A percentile compares a stretch with the other conserved stretches of the same genome.
phyloP scores from a whole-genome alignment of 371 early-diverging fungal species.

The Umbelopsis sp. region DNA sequence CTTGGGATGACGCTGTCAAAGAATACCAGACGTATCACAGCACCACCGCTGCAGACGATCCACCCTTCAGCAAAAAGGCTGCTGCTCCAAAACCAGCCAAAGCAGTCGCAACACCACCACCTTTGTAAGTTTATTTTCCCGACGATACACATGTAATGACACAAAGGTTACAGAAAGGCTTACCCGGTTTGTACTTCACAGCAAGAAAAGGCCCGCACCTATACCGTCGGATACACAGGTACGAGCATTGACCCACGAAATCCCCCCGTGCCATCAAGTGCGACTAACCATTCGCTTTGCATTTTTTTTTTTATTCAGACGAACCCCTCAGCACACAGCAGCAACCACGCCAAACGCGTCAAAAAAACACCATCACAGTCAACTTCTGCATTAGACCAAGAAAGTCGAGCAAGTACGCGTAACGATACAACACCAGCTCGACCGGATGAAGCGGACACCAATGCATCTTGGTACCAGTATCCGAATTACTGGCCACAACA shows the following conservation, averaged over 20 bases:
- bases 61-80: neutral
- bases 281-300: no score
- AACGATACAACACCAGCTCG: neutral
- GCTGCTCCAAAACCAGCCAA: neutral
- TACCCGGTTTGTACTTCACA: no score
- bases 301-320: neutral
- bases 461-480: neutral
- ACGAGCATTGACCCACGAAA: no score
- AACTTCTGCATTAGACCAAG: neutral
- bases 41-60: constrained; percentile 21
- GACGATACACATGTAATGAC: no score
- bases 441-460: neutral
- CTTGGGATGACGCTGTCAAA: constrained; percentile 62
- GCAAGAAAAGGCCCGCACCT: no score
- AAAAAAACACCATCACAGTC: neutral
- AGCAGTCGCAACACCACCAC: neutral
- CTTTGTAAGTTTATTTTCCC: no score
- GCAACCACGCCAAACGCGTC: constrained; percentile 1
- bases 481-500: constrained; percentile 13
- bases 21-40: constrained; percentile 44
- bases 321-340: neutral
- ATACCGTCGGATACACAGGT: no score
- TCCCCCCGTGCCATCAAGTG: no score
- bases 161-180: no score
- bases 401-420: constrained; percentile 1